phyloP scores from a whole-genome alignment of 192 early-diverging fungal genomes.

The Entomortierella beljakovae region DNA sequence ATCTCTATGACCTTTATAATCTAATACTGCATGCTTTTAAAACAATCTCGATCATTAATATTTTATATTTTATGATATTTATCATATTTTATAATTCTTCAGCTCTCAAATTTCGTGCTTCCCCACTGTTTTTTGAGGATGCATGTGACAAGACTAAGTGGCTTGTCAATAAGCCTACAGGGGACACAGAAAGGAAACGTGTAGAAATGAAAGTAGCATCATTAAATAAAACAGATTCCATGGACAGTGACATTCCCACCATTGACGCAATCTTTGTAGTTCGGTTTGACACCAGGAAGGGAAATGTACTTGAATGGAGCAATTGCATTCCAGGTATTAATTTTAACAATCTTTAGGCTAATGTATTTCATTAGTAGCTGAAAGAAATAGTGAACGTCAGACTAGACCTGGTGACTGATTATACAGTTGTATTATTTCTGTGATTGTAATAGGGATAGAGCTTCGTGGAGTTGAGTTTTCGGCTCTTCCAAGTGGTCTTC shows the following conservation, averaged over 20 bases:
- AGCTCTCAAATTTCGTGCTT: too few relatives aligned
- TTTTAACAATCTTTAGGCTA: not conserved
- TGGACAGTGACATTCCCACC: conserved; percentile 33
- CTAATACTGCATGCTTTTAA: not conserved
- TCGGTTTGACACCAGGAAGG: conserved; percentile 62
- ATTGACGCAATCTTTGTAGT: conserved; percentile 65
- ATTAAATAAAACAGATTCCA: not conserved
- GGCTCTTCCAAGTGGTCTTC: conserved; percentile 68
- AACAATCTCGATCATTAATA: not conserved
- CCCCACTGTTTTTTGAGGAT: too few relatives aligned
- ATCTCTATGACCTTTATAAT: too few relatives aligned
- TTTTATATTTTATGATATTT: not conserved
- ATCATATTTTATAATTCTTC: too few relatives aligned
- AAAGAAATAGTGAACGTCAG: not conserved
- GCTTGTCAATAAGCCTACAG: too few relatives aligned
- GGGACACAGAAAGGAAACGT: too few relatives aligned
- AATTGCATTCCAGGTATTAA: conserved; percentile 44
- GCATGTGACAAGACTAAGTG: too few relatives aligned
- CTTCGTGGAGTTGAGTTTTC: conserved; percentile 63
- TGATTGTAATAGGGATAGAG: conserved; percentile 52
- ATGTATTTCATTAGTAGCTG: not conserved
- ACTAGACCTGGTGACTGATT: not conserved
- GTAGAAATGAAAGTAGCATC: not conserved
- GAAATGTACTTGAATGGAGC: conserved; percentile 68
- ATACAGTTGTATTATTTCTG: not conserved